Conservation (phyloP, 768 basidiomycete species). For the Imleria badia region DNA sequence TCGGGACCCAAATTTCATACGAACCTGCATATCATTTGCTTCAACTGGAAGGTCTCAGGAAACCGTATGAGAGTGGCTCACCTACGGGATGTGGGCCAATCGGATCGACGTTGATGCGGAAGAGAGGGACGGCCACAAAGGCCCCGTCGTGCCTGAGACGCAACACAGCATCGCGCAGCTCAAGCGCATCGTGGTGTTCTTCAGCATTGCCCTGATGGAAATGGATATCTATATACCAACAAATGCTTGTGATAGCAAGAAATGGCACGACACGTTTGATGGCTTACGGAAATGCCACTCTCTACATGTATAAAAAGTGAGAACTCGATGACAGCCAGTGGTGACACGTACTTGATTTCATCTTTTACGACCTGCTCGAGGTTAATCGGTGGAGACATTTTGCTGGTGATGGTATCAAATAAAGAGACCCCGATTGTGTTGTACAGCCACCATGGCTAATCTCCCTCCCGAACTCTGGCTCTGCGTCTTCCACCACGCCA, state of each 20-base stretch:
- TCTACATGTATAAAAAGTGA: slow-evolving; percentile 32
- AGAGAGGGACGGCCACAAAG: slow-evolving; percentile 76
- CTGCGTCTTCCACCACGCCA: slow-evolving; percentile 22
- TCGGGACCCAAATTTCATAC: slow-evolving; percentile 80
- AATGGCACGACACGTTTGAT: not conserved
- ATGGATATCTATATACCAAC: slow-evolving; percentile 60
- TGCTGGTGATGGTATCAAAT: not conserved
- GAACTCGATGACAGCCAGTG: not conserved
- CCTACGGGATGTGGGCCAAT: slow-evolving; percentile 78
- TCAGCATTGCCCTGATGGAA: slow-evolving; percentile 66
- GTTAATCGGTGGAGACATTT: slow-evolving; percentile 44
- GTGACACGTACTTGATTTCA: slow-evolving; percentile 58
- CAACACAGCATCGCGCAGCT: slow-evolving; percentile 70
- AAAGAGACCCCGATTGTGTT: not conserved
- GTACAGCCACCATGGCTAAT: not conserved
- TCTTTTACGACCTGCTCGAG: slow-evolving; percentile 54
- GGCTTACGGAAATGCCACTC: slow-evolving; percentile 80
- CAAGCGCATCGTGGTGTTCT: slow-evolving; percentile 63
- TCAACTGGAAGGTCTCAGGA: not conserved
- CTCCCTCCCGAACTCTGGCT: slow-evolving; percentile 21
- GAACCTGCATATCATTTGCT: slow-evolving; percentile 48
- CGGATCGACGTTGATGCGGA: slow-evolving; percentile 65
- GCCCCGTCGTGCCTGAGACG: slow-evolving; percentile 71
- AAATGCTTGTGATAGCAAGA: not conserved
- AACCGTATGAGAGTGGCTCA: slow-evolving; percentile 30